phyloP scores from a whole-genome alignment of 306 rosid genomes.

The Lagenaria siceraria region DNA sequence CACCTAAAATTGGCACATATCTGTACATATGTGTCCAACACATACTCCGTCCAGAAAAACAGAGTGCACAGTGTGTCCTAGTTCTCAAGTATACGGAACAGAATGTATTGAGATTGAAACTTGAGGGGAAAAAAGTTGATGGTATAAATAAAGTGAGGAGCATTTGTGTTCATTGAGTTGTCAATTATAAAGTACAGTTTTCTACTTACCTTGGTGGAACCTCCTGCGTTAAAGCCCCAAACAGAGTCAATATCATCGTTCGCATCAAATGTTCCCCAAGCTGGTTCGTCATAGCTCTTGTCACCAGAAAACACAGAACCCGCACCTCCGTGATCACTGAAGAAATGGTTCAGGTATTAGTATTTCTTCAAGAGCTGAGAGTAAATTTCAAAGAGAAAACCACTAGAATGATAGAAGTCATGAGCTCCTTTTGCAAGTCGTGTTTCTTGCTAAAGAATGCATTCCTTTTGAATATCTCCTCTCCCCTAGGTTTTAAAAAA shows the following conservation, averaged over 20 bases:
- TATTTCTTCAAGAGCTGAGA: not conserved
- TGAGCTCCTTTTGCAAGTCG: not conserved
- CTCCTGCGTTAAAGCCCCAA: conserved; percentile 67
- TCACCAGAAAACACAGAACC: conserved; percentile 65
- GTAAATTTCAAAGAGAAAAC: not conserved
- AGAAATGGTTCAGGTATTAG: not conserved
- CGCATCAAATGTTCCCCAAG: conserved; percentile 78
- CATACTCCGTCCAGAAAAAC: not conserved
- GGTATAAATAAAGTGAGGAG: not conserved
- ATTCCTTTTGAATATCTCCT: not conserved
- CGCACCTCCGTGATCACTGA: conserved; percentile 53
- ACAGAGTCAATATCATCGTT: conserved; percentile 80
- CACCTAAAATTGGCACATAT: not conserved
- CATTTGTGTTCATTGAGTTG: not conserved
- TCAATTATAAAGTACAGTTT: not conserved
- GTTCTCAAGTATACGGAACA: not conserved
- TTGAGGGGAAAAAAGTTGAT: not conserved
- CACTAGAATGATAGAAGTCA: not conserved
- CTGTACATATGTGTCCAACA: not conserved
- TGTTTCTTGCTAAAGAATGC: not conserved
- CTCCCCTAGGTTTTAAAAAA: not conserved
- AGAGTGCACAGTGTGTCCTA: not conserved
- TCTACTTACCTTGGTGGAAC: conserved; percentile 44
- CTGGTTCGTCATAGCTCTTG: conserved; percentile 59
- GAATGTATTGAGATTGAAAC: not conserved